Evolutionary conservation across 257 asterid species (phyloP), one percentile per base, ranked within the genome.

Genomic region (Nemophila menziesii): DNA sequence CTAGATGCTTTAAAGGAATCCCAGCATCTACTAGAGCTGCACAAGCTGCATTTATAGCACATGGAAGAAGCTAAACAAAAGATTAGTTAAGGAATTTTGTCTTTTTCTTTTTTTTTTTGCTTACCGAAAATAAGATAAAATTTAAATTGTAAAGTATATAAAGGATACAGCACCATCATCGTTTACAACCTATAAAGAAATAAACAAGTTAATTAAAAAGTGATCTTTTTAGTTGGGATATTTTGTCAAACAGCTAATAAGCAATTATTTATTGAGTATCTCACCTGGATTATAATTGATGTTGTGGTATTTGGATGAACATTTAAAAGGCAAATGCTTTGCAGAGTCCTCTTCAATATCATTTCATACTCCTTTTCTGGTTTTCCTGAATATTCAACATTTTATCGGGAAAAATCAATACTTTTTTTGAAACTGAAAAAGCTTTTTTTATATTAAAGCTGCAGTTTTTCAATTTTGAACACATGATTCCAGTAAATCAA

Each of bases 151-250:
- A 46, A 8, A 46, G 33, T 48, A 14, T 3, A 11, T 46, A 22
- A 78, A 83, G 93, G 97, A 87, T 87, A 87, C 93, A 37, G 95
- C 86, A 55, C 97, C 97, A 78, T 83, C 97, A 55, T 87, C 97
- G 5, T 80, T 82, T 58, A 78, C 80, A 64, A 80, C 97, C 95
- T 82, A 83, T 62, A 65, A 56, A 3, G 49, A 49, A 7, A 19
- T 15, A 44, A 43, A 38, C 16, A 20, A 29, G 36, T 2, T 2
- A 2, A 29, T 13, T 29, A 29, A 29, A 7, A 29, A 29, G 9
- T 7, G 36, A 29, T 29, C 36, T 13, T 7, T 29, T 5, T 29
- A 41, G 24, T 5, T 17, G 22, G 24, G 11, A 5, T 14, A 0
- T 16, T 16, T 19, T n/a, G 6, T 11, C 15, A 41, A 41, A 16